A percentile compares a stretch with the other conserved stretches of the same genome.
phyloP scores from a whole-genome alignment of 1,284 basidiomycete genomes.

The Porodaedalea pini region DNA sequence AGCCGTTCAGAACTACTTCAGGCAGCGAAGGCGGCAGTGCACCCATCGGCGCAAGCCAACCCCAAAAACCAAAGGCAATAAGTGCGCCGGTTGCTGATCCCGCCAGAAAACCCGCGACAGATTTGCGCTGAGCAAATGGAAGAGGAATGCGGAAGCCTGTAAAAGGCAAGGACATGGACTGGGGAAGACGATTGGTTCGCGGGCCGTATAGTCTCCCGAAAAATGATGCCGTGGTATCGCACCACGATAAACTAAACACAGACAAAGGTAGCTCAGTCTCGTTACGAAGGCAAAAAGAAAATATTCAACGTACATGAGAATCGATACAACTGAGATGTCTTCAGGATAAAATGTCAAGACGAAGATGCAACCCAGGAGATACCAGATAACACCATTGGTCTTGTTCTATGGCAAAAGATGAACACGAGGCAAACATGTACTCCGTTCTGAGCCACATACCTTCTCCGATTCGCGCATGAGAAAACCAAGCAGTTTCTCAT shows the following conservation, averaged over 20 bases:
- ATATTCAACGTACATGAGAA: conserved; percentile 70
- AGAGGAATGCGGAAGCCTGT: conserved; percentile 43
- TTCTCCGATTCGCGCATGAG: conserved; percentile 94
- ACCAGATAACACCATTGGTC: conserved; percentile 93
- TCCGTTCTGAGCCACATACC: conserved; percentile 37
- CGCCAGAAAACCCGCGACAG: conserved; percentile 85
- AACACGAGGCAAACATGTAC: not conserved
- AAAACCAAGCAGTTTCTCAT: conserved; percentile 78
- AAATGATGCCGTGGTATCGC: conserved; percentile 93
- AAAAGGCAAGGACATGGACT: conserved; percentile 38
- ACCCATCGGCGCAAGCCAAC: conserved; percentile 47
- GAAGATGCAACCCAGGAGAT: conserved; percentile 86
- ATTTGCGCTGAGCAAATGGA: conserved; percentile 82
- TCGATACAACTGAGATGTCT: conserved; percentile 84
- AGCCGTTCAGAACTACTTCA: not conserved
- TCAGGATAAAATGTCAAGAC: conserved; percentile 79
- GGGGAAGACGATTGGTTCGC: conserved; percentile 73
- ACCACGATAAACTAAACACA: conserved; percentile 82
- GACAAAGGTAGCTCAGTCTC: not conserved
- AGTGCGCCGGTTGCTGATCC: conserved; percentile 74
- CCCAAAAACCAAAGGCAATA: conserved; percentile 81
- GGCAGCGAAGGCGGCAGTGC: conserved; percentile 34
- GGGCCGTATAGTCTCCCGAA: conserved; percentile 84
- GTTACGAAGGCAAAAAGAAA: conserved; percentile 7
- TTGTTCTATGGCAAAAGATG: conserved; percentile 42